Evolutionary conservation across 257 asterid species (phyloP).

Genomic region (Lantana camara): DNA sequence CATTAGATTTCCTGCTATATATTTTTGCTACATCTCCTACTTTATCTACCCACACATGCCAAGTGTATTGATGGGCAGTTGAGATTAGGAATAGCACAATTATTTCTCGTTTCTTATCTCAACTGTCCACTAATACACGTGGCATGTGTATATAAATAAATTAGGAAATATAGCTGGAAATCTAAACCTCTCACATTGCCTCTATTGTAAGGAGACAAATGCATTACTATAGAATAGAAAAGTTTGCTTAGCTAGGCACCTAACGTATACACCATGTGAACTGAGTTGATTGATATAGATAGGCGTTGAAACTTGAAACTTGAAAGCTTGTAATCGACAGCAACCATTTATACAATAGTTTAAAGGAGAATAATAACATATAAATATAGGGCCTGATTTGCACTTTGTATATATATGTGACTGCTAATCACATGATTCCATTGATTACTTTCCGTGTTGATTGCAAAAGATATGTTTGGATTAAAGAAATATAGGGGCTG

Average conservation of each 20-base stretch:
- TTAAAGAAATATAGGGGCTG: neutral
- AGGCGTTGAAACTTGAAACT: constrained; percentile 12
- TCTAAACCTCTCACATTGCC: neutral
- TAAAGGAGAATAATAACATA: neutral
- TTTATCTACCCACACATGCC: too few species aligned
- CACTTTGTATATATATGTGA: neutral
- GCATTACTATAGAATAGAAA: neutral
- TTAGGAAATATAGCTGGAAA: too few species aligned
- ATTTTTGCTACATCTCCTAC: too few species aligned
- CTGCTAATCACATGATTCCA: constrained; percentile 2
- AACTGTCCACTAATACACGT: too few species aligned
- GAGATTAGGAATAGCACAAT: too few species aligned
- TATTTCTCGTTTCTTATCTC: too few species aligned
- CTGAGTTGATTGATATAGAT: too few species aligned
- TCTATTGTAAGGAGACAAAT: neutral
- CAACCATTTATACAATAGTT: neutral
- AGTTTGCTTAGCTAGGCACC: neutral
- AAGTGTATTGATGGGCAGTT: too few species aligned
- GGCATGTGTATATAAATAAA: too few species aligned
- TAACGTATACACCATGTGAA: constrained; percentile 10
- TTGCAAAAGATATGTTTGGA: constrained; percentile 1
- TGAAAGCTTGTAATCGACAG: too few species aligned
- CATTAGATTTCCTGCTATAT: too few species aligned
- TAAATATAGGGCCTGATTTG: neutral
- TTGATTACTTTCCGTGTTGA: neutral